These are phyloP conservation scores for Sporobolomyces phaffii DNA, from an alignment of 768 basidiomycete species.

Conservation along the genomic window DNA sequence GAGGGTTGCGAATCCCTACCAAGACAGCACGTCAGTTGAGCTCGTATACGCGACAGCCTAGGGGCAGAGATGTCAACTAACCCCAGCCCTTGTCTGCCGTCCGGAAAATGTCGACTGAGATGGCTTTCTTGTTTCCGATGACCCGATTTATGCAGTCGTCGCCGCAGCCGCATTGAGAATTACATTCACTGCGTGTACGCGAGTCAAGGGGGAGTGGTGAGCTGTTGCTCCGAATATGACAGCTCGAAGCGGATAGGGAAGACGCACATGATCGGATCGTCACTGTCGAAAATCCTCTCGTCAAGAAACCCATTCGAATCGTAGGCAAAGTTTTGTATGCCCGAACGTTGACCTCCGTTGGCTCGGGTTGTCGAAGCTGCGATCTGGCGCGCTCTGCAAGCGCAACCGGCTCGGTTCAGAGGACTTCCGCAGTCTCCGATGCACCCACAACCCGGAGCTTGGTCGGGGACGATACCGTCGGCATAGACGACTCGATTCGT, in stretches of 20 bases:
- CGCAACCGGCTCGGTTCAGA: not conserved
- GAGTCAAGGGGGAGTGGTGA: not conserved
- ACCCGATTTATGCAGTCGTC: conserved; percentile 22
- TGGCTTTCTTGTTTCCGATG: not conserved
- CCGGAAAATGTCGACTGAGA: conserved; percentile 17
- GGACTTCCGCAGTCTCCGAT: conserved; percentile 14
- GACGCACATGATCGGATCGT: conserved; percentile 24
- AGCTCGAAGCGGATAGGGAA: no score
- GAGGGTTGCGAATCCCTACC: not conserved
- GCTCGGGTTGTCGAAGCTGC: not conserved
- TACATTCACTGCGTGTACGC: conserved; percentile 24
- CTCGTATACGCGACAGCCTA: no score
- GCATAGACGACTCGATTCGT: conserved; percentile 33
- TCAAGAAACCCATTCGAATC: not conserved
- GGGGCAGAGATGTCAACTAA: not conserved
- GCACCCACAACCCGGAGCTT: conserved; percentile 31
- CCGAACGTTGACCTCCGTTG: not conserved
- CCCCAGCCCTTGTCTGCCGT: conserved; percentile 17
- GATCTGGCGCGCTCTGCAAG: conserved; percentile 11
- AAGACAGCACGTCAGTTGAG: no score
- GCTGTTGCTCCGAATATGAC: not conserved
- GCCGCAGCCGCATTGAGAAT: conserved; percentile 31
- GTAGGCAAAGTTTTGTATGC: conserved; percentile 24
- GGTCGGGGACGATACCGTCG: conserved; percentile 11
- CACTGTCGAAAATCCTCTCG: fast-evolving